Conservation (phyloP, 2,329 filamentous ascomycete genomes). For the Stachybotrys echinatus region DNA sequence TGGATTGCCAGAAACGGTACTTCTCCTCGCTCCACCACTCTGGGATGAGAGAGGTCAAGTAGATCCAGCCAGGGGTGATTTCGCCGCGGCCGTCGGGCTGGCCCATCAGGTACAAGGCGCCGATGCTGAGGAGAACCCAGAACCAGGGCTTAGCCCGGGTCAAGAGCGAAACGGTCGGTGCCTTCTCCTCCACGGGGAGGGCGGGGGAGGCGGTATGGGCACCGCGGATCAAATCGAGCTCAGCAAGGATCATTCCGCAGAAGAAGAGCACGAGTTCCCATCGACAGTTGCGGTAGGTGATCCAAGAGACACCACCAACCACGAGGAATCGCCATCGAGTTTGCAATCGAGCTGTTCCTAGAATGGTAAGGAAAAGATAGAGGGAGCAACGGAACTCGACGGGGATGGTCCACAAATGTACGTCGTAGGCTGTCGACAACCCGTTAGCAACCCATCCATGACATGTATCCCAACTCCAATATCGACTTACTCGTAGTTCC, state of each 20-base stretch:
- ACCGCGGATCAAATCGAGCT: slow-evolving; percentile 45
- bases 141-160: slow-evolving; percentile 14
- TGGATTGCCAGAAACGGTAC: slow-evolving; percentile 53
- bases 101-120: slow-evolving; percentile 46
- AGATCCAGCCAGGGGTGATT: slow-evolving; percentile 49
- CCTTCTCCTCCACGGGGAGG: slow-evolving; percentile 17
- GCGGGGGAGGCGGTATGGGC: slow-evolving; percentile 30
- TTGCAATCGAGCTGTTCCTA: slow-evolving; percentile 43
- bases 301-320: slow-evolving; percentile 35
- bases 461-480: background rate
- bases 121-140: slow-evolving; percentile 38
- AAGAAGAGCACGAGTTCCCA: slow-evolving; percentile 55
- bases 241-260: slow-evolving; percentile 48
- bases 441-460: slow-evolving; percentile 11
- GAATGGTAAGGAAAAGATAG: slow-evolving; percentile 47
- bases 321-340: slow-evolving; percentile 34
- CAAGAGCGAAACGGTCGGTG: slow-evolving; percentile 2
- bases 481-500: slow-evolving; percentile 33
- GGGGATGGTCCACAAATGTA: slow-evolving; percentile 59
- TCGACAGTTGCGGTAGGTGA: slow-evolving; percentile 39
- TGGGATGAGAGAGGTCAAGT: slow-evolving; percentile 42
- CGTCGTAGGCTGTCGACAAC: slow-evolving; percentile 37
- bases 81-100: slow-evolving; percentile 30
- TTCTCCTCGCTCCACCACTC: slow-evolving; percentile 40
- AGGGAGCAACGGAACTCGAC: slow-evolving; percentile 56